A percentile compares a stretch with the other conserved stretches of the same genome.
Evolutionary conservation across 257 asterid genomes (phyloP).

Genomic region (Orobanche coerulescens): DNA sequence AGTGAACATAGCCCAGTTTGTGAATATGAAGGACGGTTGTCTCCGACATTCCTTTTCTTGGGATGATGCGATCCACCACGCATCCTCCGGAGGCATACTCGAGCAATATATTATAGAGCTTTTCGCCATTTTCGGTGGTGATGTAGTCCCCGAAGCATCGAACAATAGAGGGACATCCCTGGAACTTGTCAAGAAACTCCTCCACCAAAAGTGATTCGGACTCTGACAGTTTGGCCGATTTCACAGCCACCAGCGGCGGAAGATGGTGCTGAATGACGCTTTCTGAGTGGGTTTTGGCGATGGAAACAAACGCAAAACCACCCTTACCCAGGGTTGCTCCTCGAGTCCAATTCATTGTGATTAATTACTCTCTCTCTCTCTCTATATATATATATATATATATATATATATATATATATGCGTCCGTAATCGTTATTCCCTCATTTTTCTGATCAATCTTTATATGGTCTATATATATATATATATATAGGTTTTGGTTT

Average conservation of each 20-base stretch:
- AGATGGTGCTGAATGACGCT: background rate
- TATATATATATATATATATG: no score
- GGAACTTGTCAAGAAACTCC: slow-evolving; percentile 4
- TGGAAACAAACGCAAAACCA: slow-evolving; percentile 8
- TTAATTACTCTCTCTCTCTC: no score
- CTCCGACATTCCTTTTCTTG: slow-evolving; percentile 16
- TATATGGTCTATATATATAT: no score
- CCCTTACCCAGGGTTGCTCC: slow-evolving; percentile 7
- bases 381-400: no score
- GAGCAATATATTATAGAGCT: slow-evolving; percentile 21
- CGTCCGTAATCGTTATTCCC: no score
- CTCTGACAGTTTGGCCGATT: slow-evolving; percentile 4
- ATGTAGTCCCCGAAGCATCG: slow-evolving; percentile 18
- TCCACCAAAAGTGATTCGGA: background rate
- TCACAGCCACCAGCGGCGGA: slow-evolving; percentile 12
- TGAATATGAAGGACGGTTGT: slow-evolving; percentile 20
- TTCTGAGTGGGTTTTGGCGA: background rate
- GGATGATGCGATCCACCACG: slow-evolving; percentile 16
- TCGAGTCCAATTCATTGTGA: background rate
- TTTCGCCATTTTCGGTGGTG: slow-evolving; percentile 21
- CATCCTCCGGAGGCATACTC: slow-evolving; percentile 27
- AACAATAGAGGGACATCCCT: slow-evolving; percentile 6
- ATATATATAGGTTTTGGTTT: no score
- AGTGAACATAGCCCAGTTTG: slow-evolving; percentile 23
- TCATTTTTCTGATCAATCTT: no score